Percentiles rank a stretch among this genome's conserved stretches.
Evolutionary conservation across 371 early-diverging fungal genomes (phyloP).

Genomic region (Mucor indicus): DNA sequence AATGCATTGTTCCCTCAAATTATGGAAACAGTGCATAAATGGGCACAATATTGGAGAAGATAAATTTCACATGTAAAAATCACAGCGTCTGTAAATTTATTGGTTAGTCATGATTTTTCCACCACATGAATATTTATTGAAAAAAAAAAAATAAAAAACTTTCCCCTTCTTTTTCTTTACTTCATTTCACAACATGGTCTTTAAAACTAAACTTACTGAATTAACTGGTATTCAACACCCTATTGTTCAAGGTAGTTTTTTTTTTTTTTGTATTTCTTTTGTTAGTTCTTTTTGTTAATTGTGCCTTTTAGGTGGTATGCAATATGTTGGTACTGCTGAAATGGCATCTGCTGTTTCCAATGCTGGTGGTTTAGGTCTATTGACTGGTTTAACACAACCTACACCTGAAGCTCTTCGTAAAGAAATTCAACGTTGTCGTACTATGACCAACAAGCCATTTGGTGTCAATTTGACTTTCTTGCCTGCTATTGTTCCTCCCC

Average conservation of each 20-base stretch:
- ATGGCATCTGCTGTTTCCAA: slow-evolving; percentile 90
- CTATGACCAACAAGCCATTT: slow-evolving; percentile 75
- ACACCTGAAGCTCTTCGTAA: slow-evolving; percentile 76
- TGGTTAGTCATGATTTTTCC: too few relatives aligned
- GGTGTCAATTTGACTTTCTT: slow-evolving; percentile 75
- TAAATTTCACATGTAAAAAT: too few relatives aligned
- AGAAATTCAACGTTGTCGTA: slow-evolving; percentile 72
- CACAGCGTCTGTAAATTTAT: too few relatives aligned
- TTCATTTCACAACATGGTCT: slow-evolving; percentile 39
- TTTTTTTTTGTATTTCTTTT: background rate
- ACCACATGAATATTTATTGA: too few relatives aligned
- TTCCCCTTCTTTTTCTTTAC: slow-evolving; percentile 3
- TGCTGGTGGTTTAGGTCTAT: slow-evolving; percentile 94
- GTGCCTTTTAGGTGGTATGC: slow-evolving; percentile 24
- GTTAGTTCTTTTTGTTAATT: background rate
- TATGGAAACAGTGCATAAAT: slow-evolving; percentile 94
- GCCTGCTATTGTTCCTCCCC: slow-evolving; percentile 71
- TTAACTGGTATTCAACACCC: slow-evolving; percentile 70
- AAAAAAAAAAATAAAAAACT: background rate
- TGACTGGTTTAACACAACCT: slow-evolving; percentile 85
- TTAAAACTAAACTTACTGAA: slow-evolving; percentile 63
- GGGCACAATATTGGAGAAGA: slow-evolving; percentile 87
- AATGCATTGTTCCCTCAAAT: slow-evolving; percentile 96
- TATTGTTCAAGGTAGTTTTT: slow-evolving; percentile 47
- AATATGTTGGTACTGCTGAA: slow-evolving; percentile 69